phyloP scores from a whole-genome alignment of 2,329 filamentous ascomycete genomes.

The Exophiala mesophila region DNA sequence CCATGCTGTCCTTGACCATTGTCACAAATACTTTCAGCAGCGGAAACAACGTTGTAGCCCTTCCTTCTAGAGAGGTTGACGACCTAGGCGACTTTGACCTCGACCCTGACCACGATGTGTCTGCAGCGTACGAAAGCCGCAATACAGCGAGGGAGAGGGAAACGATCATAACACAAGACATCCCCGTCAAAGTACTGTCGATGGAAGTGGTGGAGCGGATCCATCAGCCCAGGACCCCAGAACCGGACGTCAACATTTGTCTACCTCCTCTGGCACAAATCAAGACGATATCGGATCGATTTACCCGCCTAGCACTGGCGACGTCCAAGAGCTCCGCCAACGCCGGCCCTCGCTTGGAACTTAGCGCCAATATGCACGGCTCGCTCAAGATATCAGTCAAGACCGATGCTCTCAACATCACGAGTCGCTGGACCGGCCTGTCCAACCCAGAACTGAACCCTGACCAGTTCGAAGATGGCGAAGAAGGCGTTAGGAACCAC shows the following conservation, averaged over 20 bases:
- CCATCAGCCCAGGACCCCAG: constrained; percentile 83
- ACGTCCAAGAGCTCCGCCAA: constrained; percentile 26
- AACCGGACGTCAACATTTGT: constrained; percentile 90
- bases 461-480: constrained; percentile 61
- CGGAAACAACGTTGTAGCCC: constrained; percentile 43
- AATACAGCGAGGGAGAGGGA: constrained; percentile 65
- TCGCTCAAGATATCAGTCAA: constrained; percentile 71
- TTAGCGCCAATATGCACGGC: constrained; percentile 93
- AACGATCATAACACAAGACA: constrained; percentile 89
- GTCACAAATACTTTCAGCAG: constrained; percentile 64
- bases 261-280: constrained; percentile 81
- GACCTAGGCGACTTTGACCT: constrained; percentile 24
- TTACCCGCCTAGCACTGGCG: constrained; percentile 71
- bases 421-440: constrained; percentile 78
- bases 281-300: constrained; percentile 90
- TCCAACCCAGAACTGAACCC: constrained; percentile 85
- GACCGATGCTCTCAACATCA: constrained; percentile 80
- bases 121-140: constrained; percentile 32
- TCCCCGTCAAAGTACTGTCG: constrained; percentile 86
- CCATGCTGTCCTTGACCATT: constrained; percentile 85
- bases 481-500: constrained; percentile 66
- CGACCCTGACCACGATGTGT: constrained; percentile 35
- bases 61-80: constrained; percentile 23
- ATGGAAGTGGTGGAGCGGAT: constrained; percentile 83
- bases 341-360: constrained; percentile 58